Evolutionary conservation across 2,329 filamentous ascomycete genomes (phyloP).

Genomic region (Verticillium isaacii): DNA sequence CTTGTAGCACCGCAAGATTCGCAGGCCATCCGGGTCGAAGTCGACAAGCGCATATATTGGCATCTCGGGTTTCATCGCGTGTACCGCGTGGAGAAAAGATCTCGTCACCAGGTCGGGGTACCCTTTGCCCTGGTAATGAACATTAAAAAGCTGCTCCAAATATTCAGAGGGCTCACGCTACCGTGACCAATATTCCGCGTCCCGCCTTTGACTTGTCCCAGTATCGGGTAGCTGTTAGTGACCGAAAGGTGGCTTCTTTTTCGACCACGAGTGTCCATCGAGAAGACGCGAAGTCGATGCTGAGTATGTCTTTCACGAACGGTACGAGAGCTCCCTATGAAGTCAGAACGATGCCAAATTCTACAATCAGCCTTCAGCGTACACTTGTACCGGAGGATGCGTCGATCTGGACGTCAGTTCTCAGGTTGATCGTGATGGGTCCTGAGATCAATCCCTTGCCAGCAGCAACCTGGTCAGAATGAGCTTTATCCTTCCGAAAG

Average conservation of each 20-base stretch:
- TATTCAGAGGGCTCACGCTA: background rate
- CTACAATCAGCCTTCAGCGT: conserved; percentile 3
- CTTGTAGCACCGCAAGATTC: conserved; percentile 70
- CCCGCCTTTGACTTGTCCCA: background rate
- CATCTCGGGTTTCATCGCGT: conserved; percentile 39
- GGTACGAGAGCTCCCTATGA: conserved; percentile 59
- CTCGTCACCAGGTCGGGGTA: conserved; percentile 73
- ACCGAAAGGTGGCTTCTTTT: conserved; percentile 49
- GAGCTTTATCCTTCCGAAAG: background rate
- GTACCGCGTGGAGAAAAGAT: conserved; percentile 55
- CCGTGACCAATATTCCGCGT: background rate
- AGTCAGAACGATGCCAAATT: background rate
- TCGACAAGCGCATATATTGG: conserved; percentile 65
- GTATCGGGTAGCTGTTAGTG: background rate
- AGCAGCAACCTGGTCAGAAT: conserved; percentile 57
- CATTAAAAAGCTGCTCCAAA: background rate
- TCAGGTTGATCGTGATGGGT: conserved; percentile 40
- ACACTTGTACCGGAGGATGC: conserved; percentile 22
- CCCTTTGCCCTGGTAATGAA: conserved; percentile 61
- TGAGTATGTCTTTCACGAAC: conserved; percentile 39
- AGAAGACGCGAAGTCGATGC: conserved; percentile 41
- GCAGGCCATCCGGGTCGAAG: conserved; percentile 71
- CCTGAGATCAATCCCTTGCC: conserved; percentile 69
- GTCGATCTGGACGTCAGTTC: conserved; percentile 20
- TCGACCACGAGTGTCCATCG: conserved; percentile 71